Evolutionary conservation across 805 yeast genomes (phyloP).

Genomic region (Dipodascopsis uninucleata): DNA sequence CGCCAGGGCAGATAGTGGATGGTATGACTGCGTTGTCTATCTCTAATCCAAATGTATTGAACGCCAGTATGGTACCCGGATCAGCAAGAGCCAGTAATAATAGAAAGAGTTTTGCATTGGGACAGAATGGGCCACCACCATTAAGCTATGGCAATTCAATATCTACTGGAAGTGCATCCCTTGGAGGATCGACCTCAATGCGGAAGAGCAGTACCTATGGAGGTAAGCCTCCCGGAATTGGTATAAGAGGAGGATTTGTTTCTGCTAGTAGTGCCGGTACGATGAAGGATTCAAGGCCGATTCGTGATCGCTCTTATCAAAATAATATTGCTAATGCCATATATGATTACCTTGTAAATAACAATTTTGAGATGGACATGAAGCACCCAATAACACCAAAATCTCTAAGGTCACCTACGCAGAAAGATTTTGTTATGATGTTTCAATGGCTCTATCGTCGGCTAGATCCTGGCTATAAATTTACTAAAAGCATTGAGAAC

Average conservation of each 20-base stretch:
- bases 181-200: neutral
- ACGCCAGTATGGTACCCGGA: constrained; percentile 17
- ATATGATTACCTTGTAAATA: constrained; percentile 55
- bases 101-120: constrained; percentile 20
- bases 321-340: constrained; percentile 48
- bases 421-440: constrained; percentile 72
- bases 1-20: constrained; percentile 7
- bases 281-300: constrained; percentile 66
- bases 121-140: constrained; percentile 13
- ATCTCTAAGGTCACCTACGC: constrained; percentile 74
- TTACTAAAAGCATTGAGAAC: constrained; percentile 63
- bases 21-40: constrained; percentile 12
- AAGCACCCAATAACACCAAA: constrained; percentile 63
- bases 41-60: constrained; percentile 16
- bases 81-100: constrained; percentile 19
- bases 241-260: constrained; percentile 19
- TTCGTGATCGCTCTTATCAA: constrained; percentile 70
- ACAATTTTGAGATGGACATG: constrained; percentile 71
- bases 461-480: constrained; percentile 74
- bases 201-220: constrained; percentile 16
- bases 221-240: constrained; percentile 1
- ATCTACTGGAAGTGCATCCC: neutral
- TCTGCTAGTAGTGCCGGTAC: constrained; percentile 8
- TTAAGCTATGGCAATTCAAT: constrained; percentile 3
- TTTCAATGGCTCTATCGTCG: constrained; percentile 76